phyloP scores from a whole-genome alignment of 805 yeast genomes.

The Pichia cabralensis region DNA sequence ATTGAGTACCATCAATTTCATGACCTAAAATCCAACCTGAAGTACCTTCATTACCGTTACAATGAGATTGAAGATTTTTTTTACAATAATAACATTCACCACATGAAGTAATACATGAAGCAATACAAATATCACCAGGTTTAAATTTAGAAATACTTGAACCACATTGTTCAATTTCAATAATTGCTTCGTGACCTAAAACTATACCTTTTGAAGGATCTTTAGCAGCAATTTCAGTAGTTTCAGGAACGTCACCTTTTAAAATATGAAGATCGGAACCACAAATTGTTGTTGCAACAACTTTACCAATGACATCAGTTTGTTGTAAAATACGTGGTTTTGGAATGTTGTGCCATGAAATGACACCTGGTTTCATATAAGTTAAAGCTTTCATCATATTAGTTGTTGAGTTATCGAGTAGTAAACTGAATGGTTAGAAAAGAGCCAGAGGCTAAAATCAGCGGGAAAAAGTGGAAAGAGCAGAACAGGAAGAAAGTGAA shows the following conservation, averaged over 20 bases:
- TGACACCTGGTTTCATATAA: constrained; percentile 34
- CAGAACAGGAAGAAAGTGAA: neutral
- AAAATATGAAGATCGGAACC: constrained; percentile 57
- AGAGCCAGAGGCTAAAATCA: neutral
- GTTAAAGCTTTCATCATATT: constrained; percentile 37
- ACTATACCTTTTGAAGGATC: constrained; percentile 19
- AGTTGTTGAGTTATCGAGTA: neutral
- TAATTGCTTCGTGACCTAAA: constrained; percentile 58
- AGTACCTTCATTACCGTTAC: constrained; percentile 29
- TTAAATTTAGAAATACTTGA: constrained; percentile 37
- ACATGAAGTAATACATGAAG: constrained; percentile 59
- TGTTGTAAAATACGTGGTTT: constrained; percentile 36
- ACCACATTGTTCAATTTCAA: constrained; percentile 42
- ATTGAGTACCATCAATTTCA: constrained; percentile 59
- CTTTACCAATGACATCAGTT: constrained; percentile 48
- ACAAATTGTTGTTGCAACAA: constrained; percentile 51
- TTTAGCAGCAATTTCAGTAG: constrained; percentile 25
- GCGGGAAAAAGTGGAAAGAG: neutral
- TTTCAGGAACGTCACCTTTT: constrained; percentile 50
- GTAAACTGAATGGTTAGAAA: neutral
- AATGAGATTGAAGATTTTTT: constrained; percentile 50
- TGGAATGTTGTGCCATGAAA: constrained; percentile 28
- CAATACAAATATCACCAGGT: constrained; percentile 49
- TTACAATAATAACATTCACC: constrained; percentile 47
- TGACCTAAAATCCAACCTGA: constrained; percentile 49